A percentile compares a stretch with the other conserved stretches of the same genome.
phyloP scores from a whole-genome alignment of 495 filamentous ascomycete genomes.

The Trichocladium antarcticum region DNA sequence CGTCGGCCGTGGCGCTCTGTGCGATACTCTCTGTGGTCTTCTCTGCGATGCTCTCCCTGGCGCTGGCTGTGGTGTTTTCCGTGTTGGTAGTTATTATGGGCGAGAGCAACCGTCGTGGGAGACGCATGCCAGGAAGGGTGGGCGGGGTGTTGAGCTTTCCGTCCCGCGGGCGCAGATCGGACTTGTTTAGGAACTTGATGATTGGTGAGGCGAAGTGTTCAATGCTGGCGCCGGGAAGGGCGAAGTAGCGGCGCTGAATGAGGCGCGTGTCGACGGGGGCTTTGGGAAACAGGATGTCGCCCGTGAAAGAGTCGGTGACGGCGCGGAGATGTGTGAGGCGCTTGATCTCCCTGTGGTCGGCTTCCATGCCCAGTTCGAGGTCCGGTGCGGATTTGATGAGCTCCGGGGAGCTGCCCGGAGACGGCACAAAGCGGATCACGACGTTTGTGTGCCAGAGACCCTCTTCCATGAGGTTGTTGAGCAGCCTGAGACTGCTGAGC shows the following conservation, averaged over 20 bases:
- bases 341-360: constrained; percentile 18
- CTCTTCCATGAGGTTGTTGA: constrained; percentile 13
- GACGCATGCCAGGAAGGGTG: constrained; percentile 23
- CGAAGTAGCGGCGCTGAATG: constrained; percentile 25
- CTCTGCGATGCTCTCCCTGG: too few relatives aligned
- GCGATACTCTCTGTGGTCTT: too few relatives aligned
- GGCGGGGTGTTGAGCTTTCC: constrained; percentile 31
- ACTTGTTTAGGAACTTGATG: constrained; percentile 27
- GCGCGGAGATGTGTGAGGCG: constrained; percentile 16
- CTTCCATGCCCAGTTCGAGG: constrained; percentile 33
- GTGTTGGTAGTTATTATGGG: too few relatives aligned
- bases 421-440: constrained; percentile 23
- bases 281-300: constrained; percentile 28
- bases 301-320: constrained; percentile 8
- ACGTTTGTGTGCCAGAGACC: constrained; percentile 19
- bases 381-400: constrained; percentile 12
- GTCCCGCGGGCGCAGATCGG: constrained; percentile 26
- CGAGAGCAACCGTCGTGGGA: constrained; percentile 25
- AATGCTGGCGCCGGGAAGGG: constrained; percentile 12
- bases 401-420: constrained; percentile 7
- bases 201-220: constrained; percentile 19
- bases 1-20: too few relatives aligned
- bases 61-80: too few relatives aligned
- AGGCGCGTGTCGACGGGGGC: constrained; percentile 32
- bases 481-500: constrained; percentile 12